phyloP scores from a whole-genome alignment of 139 green algal species.

The Nannochloris sp. region DNA sequence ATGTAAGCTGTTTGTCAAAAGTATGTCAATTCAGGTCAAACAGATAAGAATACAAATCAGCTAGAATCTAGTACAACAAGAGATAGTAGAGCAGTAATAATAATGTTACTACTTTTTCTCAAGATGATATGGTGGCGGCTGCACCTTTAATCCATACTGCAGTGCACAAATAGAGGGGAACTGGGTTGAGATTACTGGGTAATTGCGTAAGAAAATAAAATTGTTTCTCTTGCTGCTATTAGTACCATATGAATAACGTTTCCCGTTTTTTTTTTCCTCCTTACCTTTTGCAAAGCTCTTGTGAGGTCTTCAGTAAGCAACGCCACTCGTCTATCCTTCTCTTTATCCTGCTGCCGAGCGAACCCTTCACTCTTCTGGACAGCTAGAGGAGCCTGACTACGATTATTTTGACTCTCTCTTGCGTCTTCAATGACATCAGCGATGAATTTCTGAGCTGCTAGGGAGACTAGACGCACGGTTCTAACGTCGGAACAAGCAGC shows the following conservation, averaged over 20 bases:
- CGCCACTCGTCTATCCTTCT: conserved; percentile 26
- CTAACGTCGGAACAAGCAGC: conserved; percentile 27
- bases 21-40: too few species aligned
- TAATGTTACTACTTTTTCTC: not conserved
- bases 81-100: not conserved
- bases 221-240: not conserved
- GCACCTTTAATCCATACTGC: conserved; percentile 38
- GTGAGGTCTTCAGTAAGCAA: conserved; percentile 32
- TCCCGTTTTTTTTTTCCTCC: not conserved
- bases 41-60: too few species aligned
- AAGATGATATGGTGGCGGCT: conserved; percentile 21
- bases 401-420: conserved; percentile 18
- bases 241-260: not conserved
- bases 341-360: not conserved
- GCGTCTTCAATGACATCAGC: conserved; percentile 28
- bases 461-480: conserved; percentile 35
- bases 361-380: conserved; percentile 24
- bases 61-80: too few species aligned
- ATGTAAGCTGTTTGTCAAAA: too few species aligned
- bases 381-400: conserved; percentile 12
- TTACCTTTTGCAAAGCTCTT: conserved; percentile 34
- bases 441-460: conserved; percentile 42
- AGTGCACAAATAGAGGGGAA: not conserved
- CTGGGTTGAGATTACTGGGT: not conserved
- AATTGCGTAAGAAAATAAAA: not conserved